A percentile compares a stretch with the other conserved stretches of the same genome.
phyloP scores from a whole-genome alignment of 2,329 filamentous ascomycete species.

The Teratosphaeria gauchensis region DNA sequence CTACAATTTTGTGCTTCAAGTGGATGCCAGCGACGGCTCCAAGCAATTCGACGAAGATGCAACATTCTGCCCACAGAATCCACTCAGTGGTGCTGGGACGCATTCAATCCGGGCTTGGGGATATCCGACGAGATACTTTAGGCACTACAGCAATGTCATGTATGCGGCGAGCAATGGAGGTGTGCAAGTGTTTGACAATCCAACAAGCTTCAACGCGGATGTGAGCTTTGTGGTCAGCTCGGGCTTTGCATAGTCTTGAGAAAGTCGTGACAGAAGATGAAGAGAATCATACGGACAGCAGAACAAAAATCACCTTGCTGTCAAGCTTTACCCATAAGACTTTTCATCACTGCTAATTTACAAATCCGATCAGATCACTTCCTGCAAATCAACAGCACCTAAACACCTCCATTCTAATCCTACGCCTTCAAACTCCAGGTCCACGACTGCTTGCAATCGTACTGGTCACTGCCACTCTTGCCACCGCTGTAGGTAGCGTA shows the following conservation, averaged over 20 bases:
- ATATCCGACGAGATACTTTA: slow-evolving; percentile 50
- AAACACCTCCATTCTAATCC: too few species aligned
- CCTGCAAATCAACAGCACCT: too few species aligned
- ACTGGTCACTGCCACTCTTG: slow-evolving; percentile 9
- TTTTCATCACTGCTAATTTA: too few species aligned
- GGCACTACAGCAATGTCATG: slow-evolving; percentile 41
- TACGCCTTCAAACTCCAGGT: slow-evolving; percentile 5
- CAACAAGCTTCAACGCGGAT: slow-evolving; percentile 43
- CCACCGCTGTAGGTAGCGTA: slow-evolving; percentile 12
- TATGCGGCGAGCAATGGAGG: slow-evolving; percentile 48
- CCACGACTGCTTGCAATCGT: slow-evolving; percentile 15
- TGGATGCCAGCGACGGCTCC: slow-evolving; percentile 44
- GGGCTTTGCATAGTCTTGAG: slow-evolving; percentile 30
- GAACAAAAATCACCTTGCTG: too few species aligned
- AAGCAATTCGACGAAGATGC: slow-evolving; percentile 53
- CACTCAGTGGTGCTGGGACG: slow-evolving; percentile 40
- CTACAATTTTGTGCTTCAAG: slow-evolving; percentile 41
- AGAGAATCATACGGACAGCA: too few species aligned
- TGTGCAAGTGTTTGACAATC: slow-evolving; percentile 44
- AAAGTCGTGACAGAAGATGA: neutral
- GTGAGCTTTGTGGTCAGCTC: slow-evolving; percentile 41
- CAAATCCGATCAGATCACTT: too few species aligned
- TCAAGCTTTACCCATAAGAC: too few species aligned
- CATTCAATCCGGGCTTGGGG: slow-evolving; percentile 48
- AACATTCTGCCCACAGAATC: slow-evolving; percentile 50